Conservation (phyloP, 1,284 basidiomycete species). For the Microbotryum saponariae region DNA sequence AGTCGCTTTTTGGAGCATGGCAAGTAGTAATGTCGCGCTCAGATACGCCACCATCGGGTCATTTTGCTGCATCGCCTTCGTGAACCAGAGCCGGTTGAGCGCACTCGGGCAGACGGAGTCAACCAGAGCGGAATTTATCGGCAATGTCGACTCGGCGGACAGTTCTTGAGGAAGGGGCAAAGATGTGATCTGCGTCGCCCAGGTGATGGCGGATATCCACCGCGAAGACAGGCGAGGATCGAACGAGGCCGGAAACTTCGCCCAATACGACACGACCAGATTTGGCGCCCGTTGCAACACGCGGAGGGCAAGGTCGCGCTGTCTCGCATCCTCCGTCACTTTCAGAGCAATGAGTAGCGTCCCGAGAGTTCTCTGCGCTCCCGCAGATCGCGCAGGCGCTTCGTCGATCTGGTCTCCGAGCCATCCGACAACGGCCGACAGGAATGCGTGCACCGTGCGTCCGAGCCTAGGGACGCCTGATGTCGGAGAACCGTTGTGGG, state of each 20-base stretch:
- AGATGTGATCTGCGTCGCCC: constrained; percentile 28
- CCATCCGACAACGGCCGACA: constrained; percentile 23
- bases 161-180: not conserved
- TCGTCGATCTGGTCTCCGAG: constrained; percentile 29
- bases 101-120: constrained; percentile 47
- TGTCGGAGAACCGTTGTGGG: too few species aligned
- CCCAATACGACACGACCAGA: constrained; percentile 27
- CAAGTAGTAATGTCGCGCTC: constrained; percentile 27
- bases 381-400: constrained; percentile 15
- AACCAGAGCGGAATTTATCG: too few species aligned
- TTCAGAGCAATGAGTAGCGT: constrained; percentile 22
- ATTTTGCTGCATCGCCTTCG: constrained; percentile 31
- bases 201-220: constrained; percentile 34
- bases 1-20: constrained; percentile 26
- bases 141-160: not conserved
- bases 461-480: constrained; percentile 3
- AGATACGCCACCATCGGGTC: constrained; percentile 32
- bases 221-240: constrained; percentile 28
- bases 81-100: constrained; percentile 28
- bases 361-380: constrained; percentile 22
- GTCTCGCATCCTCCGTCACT: constrained; percentile 26
- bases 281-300: constrained; percentile 22
- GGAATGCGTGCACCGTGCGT: constrained; percentile 22
- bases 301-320: constrained; percentile 25
- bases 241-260: constrained; percentile 25